Percentiles rank a stretch among this genome's conserved stretches.
phyloP scores from a whole-genome alignment of 805 yeast genomes.

The Blastobotrys americana region DNA sequence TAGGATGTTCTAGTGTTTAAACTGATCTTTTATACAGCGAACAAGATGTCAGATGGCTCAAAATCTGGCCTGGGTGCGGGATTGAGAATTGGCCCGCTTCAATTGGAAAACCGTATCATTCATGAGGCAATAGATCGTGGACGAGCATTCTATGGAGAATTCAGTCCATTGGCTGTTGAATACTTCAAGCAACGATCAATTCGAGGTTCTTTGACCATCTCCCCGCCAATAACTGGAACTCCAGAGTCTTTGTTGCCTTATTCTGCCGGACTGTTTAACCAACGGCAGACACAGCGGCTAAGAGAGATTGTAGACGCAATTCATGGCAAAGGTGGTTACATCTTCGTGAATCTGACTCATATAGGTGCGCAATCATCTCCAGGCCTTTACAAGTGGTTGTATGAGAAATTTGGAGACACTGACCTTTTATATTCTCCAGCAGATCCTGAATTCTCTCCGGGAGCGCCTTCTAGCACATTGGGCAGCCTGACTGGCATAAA shows the following conservation, averaged over 20 bases:
- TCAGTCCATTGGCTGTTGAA: neutral
- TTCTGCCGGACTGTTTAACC: conserved; percentile 45
- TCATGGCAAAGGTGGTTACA: conserved; percentile 35
- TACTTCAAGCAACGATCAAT: neutral
- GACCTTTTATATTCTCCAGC: neutral
- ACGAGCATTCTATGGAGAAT: neutral
- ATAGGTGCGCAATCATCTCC: conserved; percentile 25
- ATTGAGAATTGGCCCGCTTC: too few relatives aligned
- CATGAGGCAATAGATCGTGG: neutral
- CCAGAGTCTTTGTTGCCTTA: neutral
- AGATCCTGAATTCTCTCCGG: conserved; percentile 3
- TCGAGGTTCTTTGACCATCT: neutral
- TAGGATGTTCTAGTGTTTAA: too few relatives aligned
- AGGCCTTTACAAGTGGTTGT: conserved; percentile 6
- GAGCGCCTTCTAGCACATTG: conserved; percentile 1
- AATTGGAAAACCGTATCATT: too few relatives aligned
- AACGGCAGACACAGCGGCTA: conserved; percentile 85
- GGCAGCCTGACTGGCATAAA: neutral
- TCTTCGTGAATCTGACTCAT: conserved; percentile 38
- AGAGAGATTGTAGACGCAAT: conserved; percentile 37
- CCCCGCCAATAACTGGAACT: neutral
- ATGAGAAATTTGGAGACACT: neutral
- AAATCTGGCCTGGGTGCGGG: too few relatives aligned
- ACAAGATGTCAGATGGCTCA: too few relatives aligned
- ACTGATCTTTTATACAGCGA: too few relatives aligned